Base-by-base conservation (phyloP, 2,329 filamentous ascomycete species). In the Exophiala bonariae region DNA sequence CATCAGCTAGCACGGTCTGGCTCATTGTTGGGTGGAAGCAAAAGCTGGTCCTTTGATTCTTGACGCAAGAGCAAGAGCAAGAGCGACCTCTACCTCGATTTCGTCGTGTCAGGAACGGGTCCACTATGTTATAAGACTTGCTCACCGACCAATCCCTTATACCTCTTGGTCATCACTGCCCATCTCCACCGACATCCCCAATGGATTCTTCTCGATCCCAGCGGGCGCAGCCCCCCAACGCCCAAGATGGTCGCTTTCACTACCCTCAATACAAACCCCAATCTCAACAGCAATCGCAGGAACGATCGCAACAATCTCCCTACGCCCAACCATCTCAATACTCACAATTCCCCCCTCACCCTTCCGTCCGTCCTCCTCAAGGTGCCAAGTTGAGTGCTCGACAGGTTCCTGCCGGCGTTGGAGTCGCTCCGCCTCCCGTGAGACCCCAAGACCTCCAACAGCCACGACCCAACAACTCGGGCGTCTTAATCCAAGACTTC, bases 281-380 rank as follows among this genome's bases (percentile, higher is more conserved):
- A 34, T 11, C 23, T 11, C 23, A 26, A 26, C 23, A 26, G 23
- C 31, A 45, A 18, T 23, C 19, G 30, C 20, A 16, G 13, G 37
- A 44, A 42, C 33, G 19, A 13, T 14, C 36, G 19, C 16, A 43
- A 34, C 40, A 26, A 3, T 20, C 44, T 26, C 42, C 34, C n/a
- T 55, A 55, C 26, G 42, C 48, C 36, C 52, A 55, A 37, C 46
- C 49, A 22, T 55, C 49, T 4, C 53, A 50, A 28, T 52, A 52
- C 38, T 47, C 39, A 30, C 19, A 46, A 20, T 56, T 52, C 23
- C 51, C 54, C 35, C 46, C 54, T 26, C 51, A 52, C 38, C 51
- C 54, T 5, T 48, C 40, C n/a, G 44, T 52, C 4, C 42, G 54
- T 39, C 30, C 41, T 19, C 49, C 54, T 19, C 39, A 48, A n/a